Evolutionary conservation across 495 filamentous ascomycete genomes (phyloP).

Genomic region (Aspergillus biplanus): DNA sequence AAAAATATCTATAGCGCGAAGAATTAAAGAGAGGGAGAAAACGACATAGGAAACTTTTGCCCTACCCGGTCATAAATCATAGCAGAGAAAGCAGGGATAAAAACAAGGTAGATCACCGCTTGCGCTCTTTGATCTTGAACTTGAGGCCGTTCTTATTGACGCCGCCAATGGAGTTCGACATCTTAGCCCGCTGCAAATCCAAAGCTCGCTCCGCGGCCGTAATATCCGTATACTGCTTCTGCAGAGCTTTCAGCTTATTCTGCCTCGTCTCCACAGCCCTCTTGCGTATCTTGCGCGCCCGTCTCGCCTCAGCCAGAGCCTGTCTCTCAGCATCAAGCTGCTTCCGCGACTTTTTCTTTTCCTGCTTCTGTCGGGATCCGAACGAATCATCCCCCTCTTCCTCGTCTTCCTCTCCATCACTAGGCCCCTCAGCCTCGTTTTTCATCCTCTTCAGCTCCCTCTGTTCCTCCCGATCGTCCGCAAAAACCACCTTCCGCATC

Average conservation of each 20-base stretch:
- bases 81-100: constrained; percentile 4
- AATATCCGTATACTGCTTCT: constrained; percentile 72
- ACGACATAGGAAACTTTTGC: constrained; percentile 22
- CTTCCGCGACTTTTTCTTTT: constrained; percentile 39
- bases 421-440: constrained; percentile 25
- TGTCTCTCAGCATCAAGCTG: constrained; percentile 45
- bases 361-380: constrained; percentile 19
- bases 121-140: constrained; percentile 82
- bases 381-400: constrained; percentile 38
- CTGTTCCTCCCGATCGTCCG: constrained; percentile 56
- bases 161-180: constrained; percentile 81
- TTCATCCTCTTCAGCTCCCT: constrained; percentile 32
- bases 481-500: constrained; percentile 59
- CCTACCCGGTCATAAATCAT: constrained; percentile 21
- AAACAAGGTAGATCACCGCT: constrained; percentile 40
- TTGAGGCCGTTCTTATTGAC: constrained; percentile 80
- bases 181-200: constrained; percentile 74
- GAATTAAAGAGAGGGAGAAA: background rate
- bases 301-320: constrained; percentile 46
- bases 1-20: constrained; percentile 14
- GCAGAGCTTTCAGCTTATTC: constrained; percentile 64
- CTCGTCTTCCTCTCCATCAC: constrained; percentile 29
- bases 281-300: constrained; percentile 51
- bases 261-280: constrained; percentile 50
- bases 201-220: constrained; percentile 73